These are phyloP conservation scores for Syncephalastrum sp. DNA, from an alignment of 371 early-diverging fungal genomes.

Conservation along the genomic window DNA sequence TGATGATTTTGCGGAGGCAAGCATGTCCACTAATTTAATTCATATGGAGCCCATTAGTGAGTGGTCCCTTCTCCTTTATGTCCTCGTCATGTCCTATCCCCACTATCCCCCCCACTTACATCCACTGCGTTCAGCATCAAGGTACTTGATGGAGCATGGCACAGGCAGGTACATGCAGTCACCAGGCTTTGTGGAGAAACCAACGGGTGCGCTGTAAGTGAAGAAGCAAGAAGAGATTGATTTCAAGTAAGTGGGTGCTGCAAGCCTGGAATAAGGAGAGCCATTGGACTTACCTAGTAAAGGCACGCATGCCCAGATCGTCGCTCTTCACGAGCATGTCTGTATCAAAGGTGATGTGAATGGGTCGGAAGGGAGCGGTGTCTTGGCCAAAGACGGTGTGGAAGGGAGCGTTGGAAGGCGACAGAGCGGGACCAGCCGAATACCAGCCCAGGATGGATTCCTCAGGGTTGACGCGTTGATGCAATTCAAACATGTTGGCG, in stretches of 20 bases:
- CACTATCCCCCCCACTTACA: no score
- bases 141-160: slow-evolving; percentile 85
- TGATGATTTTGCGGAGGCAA: slow-evolving; percentile 67
- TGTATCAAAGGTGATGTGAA: slow-evolving; percentile 88
- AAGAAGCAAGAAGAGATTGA: background rate
- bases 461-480: slow-evolving; percentile 86
- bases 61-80: background rate
- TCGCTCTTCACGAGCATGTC: slow-evolving; percentile 63
- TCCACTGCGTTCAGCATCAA: slow-evolving; percentile 85
- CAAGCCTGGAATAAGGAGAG: background rate
- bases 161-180: slow-evolving; percentile 86
- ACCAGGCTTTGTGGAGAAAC: slow-evolving; percentile 64
- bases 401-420: slow-evolving; percentile 77
- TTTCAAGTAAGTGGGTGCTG: background rate
- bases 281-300: slow-evolving; percentile 52
- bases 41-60: background rate
- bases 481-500: slow-evolving; percentile 80
- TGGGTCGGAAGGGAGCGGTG: slow-evolving; percentile 76
- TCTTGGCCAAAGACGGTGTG: slow-evolving; percentile 88
- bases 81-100: background rate
- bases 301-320: slow-evolving; percentile 75
- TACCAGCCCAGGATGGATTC: slow-evolving; percentile 95
- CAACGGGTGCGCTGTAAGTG: slow-evolving; percentile 65
- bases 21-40: slow-evolving; percentile 63
- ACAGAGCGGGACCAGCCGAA: slow-evolving; percentile 70